Percentiles rank a stretch among this genome's conserved stretches.
Evolutionary conservation across 208 protist genomes (phyloP).

Genomic region (Naegleria gruberi): DNA sequence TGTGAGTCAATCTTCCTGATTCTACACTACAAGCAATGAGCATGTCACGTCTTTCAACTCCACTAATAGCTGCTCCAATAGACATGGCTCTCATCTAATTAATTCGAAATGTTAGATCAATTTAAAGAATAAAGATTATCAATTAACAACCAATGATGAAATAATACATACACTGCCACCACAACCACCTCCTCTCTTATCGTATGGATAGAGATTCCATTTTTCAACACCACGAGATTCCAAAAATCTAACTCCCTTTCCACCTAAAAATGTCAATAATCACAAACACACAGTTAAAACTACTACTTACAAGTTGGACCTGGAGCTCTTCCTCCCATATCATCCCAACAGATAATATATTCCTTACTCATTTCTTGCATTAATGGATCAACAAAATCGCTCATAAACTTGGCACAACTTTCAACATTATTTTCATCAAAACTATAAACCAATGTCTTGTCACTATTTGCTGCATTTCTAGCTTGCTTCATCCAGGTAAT

Average conservation of each 20-base stretch:
- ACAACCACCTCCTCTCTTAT: not conserved
- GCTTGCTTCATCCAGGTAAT: not conserved
- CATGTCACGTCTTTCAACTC: not conserved
- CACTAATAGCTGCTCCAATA: not conserved
- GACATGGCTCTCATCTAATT: not conserved
- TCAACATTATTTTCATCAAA: not conserved
- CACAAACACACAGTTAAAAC: no score
- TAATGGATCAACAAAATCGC: not conserved
- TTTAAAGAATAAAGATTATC: no score
- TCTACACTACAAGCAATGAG: constrained; percentile 6
- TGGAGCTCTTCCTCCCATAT: constrained; percentile 1
- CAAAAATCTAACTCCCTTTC: not conserved
- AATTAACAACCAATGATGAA: no score
- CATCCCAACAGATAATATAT: constrained; percentile 12
- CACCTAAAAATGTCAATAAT: no score
- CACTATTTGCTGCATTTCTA: not conserved
- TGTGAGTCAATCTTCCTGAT: constrained; percentile 27
- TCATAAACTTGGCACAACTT: not conserved
- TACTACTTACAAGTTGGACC: not conserved
- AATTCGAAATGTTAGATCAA: no score
- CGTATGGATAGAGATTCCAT: not conserved
- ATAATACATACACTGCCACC: no score
- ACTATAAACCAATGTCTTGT: not conserved
- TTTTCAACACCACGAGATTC: not conserved
- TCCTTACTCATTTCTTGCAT: not conserved